phyloP scores from a whole-genome alignment of 441 rosid genomes.

The Brassica balearica region DNA sequence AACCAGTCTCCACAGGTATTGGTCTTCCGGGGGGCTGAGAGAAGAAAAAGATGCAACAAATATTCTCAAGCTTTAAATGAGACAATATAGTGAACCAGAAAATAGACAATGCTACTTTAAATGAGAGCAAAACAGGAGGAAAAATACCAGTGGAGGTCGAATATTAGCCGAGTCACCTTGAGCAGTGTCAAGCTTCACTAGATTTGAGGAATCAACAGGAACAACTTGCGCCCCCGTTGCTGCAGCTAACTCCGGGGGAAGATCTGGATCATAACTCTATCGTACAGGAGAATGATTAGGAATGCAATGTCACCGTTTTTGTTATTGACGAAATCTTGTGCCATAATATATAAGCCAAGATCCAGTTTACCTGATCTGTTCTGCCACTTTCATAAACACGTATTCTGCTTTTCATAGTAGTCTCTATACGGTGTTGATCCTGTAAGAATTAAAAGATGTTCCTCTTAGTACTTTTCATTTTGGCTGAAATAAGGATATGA shows the following conservation, averaged over 20 bases:
- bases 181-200: conserved; percentile 65
- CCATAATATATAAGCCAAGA: conserved; percentile 18
- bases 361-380: conserved; percentile 75
- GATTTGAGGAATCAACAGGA: conserved; percentile 60
- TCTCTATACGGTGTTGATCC: conserved; percentile 92
- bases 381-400: conserved; percentile 98
- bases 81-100: conserved; percentile 11
- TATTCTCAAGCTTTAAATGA: conserved; percentile 4
- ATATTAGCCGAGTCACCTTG: conserved; percentile 64
- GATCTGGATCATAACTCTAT: conserved; percentile 94
- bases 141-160: conserved; percentile 85
- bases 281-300: conserved; percentile 42
- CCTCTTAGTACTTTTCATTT: conserved; percentile 40
- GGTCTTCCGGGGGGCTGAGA: conserved; percentile 96
- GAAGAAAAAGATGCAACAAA: conserved; percentile 13
- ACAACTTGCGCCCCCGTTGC: conserved; percentile 83
- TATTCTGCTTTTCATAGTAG: conserved; percentile 97
- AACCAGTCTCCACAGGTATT: conserved; percentile 93
- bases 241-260: conserved; percentile 98
- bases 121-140: conserved; percentile 25
- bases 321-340: conserved; percentile 17
- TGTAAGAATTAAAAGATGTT: conserved; percentile 46
- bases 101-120: conserved; percentile 18
- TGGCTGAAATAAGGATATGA: conserved; percentile 29
- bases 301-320: conserved; percentile 18